Base-by-base conservation (phyloP, 305 asterid genomes). In the Rubia peregrina region DNA sequence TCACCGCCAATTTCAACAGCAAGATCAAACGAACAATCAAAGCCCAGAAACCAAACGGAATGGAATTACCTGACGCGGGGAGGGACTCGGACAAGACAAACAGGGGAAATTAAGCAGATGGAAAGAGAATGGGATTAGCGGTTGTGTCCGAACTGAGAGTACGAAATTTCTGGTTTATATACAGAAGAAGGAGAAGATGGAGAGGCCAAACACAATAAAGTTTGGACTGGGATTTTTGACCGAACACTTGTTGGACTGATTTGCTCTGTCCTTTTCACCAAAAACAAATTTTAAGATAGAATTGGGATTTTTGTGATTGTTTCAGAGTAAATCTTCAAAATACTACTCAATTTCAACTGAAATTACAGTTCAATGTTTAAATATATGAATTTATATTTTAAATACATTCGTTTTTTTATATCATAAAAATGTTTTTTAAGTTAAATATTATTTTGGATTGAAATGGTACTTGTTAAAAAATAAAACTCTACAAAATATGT, bases 201-300 rank as follows among this genome's bases (percentile, higher is more conserved):
- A 22, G 9, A 60, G 57, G 63, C 22, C 5, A 12, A 10, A 72
- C 3, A 42, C 13, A 40, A 49, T 59, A 49, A 48, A 22, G 53
- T 7, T 38, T 40, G 40, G 59, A 14, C 51, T 56, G 53, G 22
- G 42, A 67, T 51, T 43, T 13, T 59, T 76, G 81, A 80, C 80
- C 83, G 67, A 42, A 73, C 80, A 73, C 60, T 56, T 78, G 77
- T 61, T 74, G 76, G 71, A 70, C 68, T 66, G n/a, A 30, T 49
- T 14, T 70, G 22, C 61, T 22, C 43, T 68, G 12, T 51, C 56
- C 56, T 12, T 16, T 49, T 48, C 22, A 33, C 7, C 19, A 2
- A 51, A 16, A 51, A 16, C 51, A 46, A 46, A 46, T 10, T 46
- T 10, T 3, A 46, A 46, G 13, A 46, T 11, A 42, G 13, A 46